Base-by-base conservation (phyloP, 78 protist genomes). In the slime mould (Dictyostelium discoideum) region DNA sequence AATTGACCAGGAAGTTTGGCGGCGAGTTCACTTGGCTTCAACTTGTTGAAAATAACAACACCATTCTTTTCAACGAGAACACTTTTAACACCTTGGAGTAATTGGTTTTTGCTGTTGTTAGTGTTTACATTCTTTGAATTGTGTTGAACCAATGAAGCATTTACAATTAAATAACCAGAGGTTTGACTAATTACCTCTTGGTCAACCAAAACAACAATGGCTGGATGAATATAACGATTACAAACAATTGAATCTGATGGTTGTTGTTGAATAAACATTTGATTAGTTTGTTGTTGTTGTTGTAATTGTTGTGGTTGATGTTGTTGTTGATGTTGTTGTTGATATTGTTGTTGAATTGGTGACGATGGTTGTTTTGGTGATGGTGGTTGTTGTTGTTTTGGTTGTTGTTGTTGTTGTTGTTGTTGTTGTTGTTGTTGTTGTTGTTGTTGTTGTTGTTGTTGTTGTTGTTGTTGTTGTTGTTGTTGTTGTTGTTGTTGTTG, bases 31-130 rank as follows among this genome's bases (percentile, higher is more conserved):
- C 72, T 80, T 4, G 60, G 54, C 8, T 54, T 67, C n/a, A 85
- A 40, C 29, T 85, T 67, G 67, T 85, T 78, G 18, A 60, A 76
- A 32, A 82, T 76, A 5, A 86, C 88, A 74, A 93, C 8, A 39
- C 94, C 93, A 48, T 32, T 78, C 69, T 80, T 76, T 32, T 93
- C 96, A 50, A 93, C 93, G 3, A 79, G 29, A 29, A 84, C 67
- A 57, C 82, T 57, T 50, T 76, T 87, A 39, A 93, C 93, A 63
- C 96, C 96, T 26, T 93, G 96, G 1, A 93, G 72, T 10, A 93
- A 81, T 32, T 93, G 93, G 3, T 74, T 82, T 24, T 85, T 87
- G 39, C 9, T 22, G 40, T 81, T 74, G 40, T 2, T 13, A 16
- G 8, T 73, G 44, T 32, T 32, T 32, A 24, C 26, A 78, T 44